Percentiles rank a stretch among this genome's conserved stretches.
phyloP scores from a whole-genome alignment of 1,139 yeast species.

The Diutina siamensis region DNA sequence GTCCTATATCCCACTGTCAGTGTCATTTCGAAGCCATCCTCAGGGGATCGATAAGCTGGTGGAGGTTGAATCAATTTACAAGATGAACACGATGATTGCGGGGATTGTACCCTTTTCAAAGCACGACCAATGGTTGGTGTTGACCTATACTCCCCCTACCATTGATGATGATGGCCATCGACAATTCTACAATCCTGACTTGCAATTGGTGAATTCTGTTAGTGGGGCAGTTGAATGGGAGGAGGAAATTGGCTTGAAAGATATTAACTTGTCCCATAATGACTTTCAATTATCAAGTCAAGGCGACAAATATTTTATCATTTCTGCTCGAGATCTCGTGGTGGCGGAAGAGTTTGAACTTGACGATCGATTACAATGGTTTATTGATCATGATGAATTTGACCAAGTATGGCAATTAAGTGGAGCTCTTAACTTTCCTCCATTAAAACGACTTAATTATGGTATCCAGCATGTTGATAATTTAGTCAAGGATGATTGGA shows the following conservation, averaged over 20 bases:
- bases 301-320: slow-evolving; percentile 43
- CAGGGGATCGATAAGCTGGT: slow-evolving; percentile 39
- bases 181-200: slow-evolving; percentile 43
- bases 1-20: slow-evolving; percentile 28
- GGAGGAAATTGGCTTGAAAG: slow-evolving; percentile 64
- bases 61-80: slow-evolving; percentile 42
- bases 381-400: slow-evolving; percentile 37
- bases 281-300: slow-evolving; percentile 57
- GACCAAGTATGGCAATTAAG: slow-evolving; percentile 73
- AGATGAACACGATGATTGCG: slow-evolving; percentile 53
- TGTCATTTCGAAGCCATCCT: slow-evolving; percentile 34
- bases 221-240: slow-evolving; percentile 72
- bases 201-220: slow-evolving; percentile 51
- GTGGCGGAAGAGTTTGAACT: slow-evolving; percentile 59
- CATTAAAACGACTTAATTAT: slow-evolving; percentile 39
- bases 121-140: slow-evolving; percentile 50
- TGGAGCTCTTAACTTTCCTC: slow-evolving; percentile 35
- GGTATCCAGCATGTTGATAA: slow-evolving; percentile 56
- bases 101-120: slow-evolving; percentile 62
- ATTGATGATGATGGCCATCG: slow-evolving; percentile 19
- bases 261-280: slow-evolving; percentile 50
- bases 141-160: slow-evolving; percentile 42
- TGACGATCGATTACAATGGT: slow-evolving; percentile 68
- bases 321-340: slow-evolving; percentile 78
- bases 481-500: slow-evolving; percentile 43